Base-by-base conservation (phyloP, 192 early-diverging fungal genomes). In the Umbelopsis isabellina region DNA sequence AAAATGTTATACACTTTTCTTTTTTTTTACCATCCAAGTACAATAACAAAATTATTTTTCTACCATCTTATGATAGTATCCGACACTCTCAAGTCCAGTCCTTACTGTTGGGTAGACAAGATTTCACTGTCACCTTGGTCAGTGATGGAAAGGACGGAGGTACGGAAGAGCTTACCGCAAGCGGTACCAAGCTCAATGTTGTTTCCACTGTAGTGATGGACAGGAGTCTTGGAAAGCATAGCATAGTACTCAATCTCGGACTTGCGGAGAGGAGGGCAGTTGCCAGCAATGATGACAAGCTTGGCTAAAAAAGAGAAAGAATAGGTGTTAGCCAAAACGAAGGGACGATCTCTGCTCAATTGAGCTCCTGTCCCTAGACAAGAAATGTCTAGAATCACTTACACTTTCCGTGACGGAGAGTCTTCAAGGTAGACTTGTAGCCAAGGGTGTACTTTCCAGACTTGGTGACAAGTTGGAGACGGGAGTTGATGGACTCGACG, bases 201-300 rank as follows among this genome's bases (percentile, higher is more conserved):
- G 92, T 95, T 96, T 80, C 97, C 97, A 80, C 85, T 84, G 92
- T 95, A 97, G 96, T 99, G 97, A 92, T 99, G 97, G 80, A 99
- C 97, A 88, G 89, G 89, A 80, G 97, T 98, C 92, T 99, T 99
- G 88, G 96, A 94, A 73, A 99, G 90, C 98, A 99, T 99, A 83
- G 98, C 98, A 90, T 99, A 99, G 95, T 99, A 99, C 89, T 99
- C 97, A 78, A 99, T 92, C 91, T 99, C 98, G 68, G 93, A 94
- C 92, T 98, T 99, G 86, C 98, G 91, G 83, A 99, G 92, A 82
- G 97, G 95, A 73, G 97, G 97, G 87, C 94, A 95, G 95, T 99
- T 99, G 79, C 93, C 96, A 78, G 98, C 92, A 83, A 99, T 92
- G 87, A 99, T 93, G 80, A 99, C 88, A 76, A 99, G 91, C 94